phyloP scores from a whole-genome alignment of 352 stramenopile genomes.

The Phytophthora sojae region DNA sequence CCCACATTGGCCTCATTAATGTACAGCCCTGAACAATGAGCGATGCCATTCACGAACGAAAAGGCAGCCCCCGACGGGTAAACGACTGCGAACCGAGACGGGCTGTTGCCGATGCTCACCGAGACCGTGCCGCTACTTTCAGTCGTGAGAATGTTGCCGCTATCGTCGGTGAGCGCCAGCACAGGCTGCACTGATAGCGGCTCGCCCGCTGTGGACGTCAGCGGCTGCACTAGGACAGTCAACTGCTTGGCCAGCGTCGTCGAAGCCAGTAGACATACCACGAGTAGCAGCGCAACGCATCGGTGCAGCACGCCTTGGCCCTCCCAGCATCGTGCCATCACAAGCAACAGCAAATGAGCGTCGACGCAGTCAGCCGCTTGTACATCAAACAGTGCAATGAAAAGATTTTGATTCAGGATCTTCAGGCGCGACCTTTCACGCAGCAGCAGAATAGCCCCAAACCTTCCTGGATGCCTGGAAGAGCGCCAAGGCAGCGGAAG shows the following conservation, averaged over 20 bases:
- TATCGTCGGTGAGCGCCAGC: slow-evolving; percentile 78
- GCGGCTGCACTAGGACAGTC: slow-evolving; percentile 72
- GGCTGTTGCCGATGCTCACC: slow-evolving; percentile 62
- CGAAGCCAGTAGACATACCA: slow-evolving; percentile 12
- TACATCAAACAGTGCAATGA: slow-evolving; percentile 26
- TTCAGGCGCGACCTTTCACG: slow-evolving; percentile 41
- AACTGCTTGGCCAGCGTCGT: slow-evolving; percentile 43
- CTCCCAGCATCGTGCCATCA: slow-evolving; percentile 38
- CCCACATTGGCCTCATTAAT: slow-evolving; percentile 69
- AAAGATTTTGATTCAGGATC: slow-evolving; percentile 44
- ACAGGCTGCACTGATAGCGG: slow-evolving; percentile 66
- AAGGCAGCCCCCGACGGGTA: slow-evolving; percentile 57
- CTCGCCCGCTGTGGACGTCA: slow-evolving; percentile 70
- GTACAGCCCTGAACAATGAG: slow-evolving; percentile 72
- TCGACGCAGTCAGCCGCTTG: slow-evolving; percentile 18
- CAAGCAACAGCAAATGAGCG: slow-evolving; percentile 15
- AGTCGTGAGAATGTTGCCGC: slow-evolving; percentile 75
- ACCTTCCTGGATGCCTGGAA: neutral
- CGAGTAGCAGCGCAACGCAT: slow-evolving; percentile 9
- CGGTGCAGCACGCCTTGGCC: neutral
- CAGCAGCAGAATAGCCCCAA: neutral
- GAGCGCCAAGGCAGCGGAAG: neutral
- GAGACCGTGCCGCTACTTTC: slow-evolving; percentile 64
- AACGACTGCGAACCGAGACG: slow-evolving; percentile 58
- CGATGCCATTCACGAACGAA: slow-evolving; percentile 80